phyloP scores from a whole-genome alignment of 2,329 filamentous ascomycete species.

The Scytalidium sp. region DNA sequence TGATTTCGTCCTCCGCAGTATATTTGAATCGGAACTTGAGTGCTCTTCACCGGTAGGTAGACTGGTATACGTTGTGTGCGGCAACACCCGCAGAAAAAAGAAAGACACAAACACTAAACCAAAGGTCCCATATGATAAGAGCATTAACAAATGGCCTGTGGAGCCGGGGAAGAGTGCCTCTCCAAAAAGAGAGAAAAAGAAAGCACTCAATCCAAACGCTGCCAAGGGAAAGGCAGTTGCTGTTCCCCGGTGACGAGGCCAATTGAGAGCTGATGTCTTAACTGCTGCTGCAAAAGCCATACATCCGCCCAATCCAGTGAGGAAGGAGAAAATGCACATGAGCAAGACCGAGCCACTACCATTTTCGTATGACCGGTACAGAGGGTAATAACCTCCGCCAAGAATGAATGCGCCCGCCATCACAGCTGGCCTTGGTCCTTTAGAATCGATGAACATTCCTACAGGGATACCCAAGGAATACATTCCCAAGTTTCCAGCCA shows the following conservation, averaged over 20 bases:
- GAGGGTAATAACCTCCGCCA: slow-evolving; percentile 78
- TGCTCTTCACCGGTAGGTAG: slow-evolving; percentile 33
- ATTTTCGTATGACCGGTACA: slow-evolving; percentile 73
- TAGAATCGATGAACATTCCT: slow-evolving; percentile 81
- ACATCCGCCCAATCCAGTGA: slow-evolving; percentile 86
- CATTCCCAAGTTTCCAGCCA: slow-evolving; percentile 89
- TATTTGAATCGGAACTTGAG: slow-evolving; percentile 22
- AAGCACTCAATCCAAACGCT: slow-evolving; percentile 90
- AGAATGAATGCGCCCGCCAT: slow-evolving; percentile 72
- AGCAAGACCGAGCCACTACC: slow-evolving; percentile 57
- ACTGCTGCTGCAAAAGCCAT: slow-evolving; percentile 86
- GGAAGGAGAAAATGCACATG: slow-evolving; percentile 79
- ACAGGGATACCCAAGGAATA: slow-evolving; percentile 87
- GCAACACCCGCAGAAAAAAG: slow-evolving; percentile 79
- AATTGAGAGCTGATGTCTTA: slow-evolving; percentile 86
- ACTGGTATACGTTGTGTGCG: slow-evolving; percentile 44
- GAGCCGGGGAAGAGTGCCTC: slow-evolving; percentile 77
- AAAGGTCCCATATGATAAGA: slow-evolving; percentile 79
- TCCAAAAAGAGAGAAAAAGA: slow-evolving; percentile 87
- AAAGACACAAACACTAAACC: slow-evolving; percentile 72
- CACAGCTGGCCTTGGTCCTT: slow-evolving; percentile 76
- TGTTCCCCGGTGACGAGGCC: slow-evolving; percentile 85
- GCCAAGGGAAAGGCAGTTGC: slow-evolving; percentile 92
- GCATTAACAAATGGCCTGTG: slow-evolving; percentile 74
- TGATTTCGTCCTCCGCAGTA: slow-evolving; percentile 43